Conservation (phyloP, 2,329 filamentous ascomycete genomes). For the Colletotrichum zoysiae region DNA sequence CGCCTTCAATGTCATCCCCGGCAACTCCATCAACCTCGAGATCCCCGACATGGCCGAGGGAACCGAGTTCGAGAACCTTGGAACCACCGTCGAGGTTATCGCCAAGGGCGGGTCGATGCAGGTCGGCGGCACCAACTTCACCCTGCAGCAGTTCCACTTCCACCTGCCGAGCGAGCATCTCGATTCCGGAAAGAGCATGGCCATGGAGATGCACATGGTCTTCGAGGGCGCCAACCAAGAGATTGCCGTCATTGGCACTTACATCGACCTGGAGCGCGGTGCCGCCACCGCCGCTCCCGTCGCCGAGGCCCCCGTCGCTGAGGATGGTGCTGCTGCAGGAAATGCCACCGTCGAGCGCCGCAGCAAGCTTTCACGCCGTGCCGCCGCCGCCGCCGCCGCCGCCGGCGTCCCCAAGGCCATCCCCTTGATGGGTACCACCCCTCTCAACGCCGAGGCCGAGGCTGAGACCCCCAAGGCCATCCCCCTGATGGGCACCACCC, state of each 20-base stretch:
- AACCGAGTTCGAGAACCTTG: conserved; percentile 68
- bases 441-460: conserved; percentile 53
- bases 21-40: conserved; percentile 45
- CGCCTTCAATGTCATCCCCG: conserved; percentile 42
- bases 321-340: conserved; percentile 21
- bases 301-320: conserved; percentile 36
- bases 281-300: conserved; percentile 40
- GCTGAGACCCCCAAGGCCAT: conserved; percentile 45
- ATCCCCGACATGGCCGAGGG: conserved; percentile 55
- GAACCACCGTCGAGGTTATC: conserved; percentile 68
- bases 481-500: conserved; percentile 56
- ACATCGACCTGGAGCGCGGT: conserved; percentile 55
- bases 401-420: conserved; percentile 44
- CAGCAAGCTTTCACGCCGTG: conserved; percentile 36
- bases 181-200: conserved; percentile 58
- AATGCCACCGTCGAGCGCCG: conserved; percentile 31
- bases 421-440: conserved; percentile 56
- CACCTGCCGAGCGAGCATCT: conserved; percentile 64
- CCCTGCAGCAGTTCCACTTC: conserved; percentile 63
- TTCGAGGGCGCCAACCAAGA: conserved; percentile 59
- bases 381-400: conserved; percentile 19
- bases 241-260: conserved; percentile 59
- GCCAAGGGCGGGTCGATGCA: conserved; percentile 57
- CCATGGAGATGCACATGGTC: conserved; percentile 72
- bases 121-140: conserved; percentile 52